Evolutionary conservation across 2,329 filamentous ascomycete genomes (phyloP), one percentile per base, ranked within the genome.

Genomic region (Acrodontium crateriforme): DNA sequence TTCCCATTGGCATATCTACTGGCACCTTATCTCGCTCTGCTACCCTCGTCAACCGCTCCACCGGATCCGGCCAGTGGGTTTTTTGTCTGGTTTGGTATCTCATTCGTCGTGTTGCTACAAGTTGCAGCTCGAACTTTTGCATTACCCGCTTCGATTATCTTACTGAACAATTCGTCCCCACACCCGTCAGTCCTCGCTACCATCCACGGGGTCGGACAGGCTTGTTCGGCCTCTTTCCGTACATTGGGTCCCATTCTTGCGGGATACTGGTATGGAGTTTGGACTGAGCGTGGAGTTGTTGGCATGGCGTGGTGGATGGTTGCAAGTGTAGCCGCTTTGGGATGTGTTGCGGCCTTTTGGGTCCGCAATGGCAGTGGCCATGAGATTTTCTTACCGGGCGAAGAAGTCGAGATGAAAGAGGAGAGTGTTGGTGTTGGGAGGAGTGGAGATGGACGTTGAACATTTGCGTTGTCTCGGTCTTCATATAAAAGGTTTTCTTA

Each of bases 61-160:
- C 54, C 60, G 2, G 58, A 61, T 2, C 69, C 71, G 2, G 59
- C 58, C 25, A 62, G 63, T 2, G 73, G 74, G 0, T 27, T 61
- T 6, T 54, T 58, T 21, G 59, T 83, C 18, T 84, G 78, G 79
- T 40, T 67, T 0, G 67, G 71, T 2, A 74, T 84, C 11, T 63
- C 65, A 0, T 45, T 69, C 2, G 72, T 81, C 2, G 59, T 81
- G 2, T 60, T 71, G 10, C 49, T 83, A 6, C 79, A 85, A 46
- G 78, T 83, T 10, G 60, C 75, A 3, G 78, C 74, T 0, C 65
- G 79, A 16, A 87, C 80, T 0, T 82, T 85, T 42, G 60, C 65
- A 0, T 48, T 74, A 0, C 69, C 69, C 0, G 67, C 67, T 0
- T 42, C 42, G 2, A 68, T 71, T 11, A 69, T 73, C 21, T 46